Percentiles rank a stretch among this genome's conserved stretches.
Conservation (phyloP, 2,329 filamentous ascomycete genomes). For the Fusarium luffae region DNA sequence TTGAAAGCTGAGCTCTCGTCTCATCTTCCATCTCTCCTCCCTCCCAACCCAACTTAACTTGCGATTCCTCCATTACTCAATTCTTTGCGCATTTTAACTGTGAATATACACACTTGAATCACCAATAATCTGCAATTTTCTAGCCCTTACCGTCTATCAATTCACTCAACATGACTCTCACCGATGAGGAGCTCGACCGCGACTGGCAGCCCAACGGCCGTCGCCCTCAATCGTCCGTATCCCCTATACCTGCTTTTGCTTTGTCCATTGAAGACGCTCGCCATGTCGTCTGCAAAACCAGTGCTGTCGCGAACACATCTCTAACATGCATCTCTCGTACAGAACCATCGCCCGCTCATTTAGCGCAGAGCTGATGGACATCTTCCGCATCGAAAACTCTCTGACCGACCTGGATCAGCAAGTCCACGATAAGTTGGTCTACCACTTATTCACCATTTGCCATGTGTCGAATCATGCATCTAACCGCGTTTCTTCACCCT, state of each 20-base stretch:
- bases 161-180: conserved; percentile 49
- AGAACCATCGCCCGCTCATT: conserved; percentile 91
- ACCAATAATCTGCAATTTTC: background rate
- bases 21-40: background rate
- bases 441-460: conserved; percentile 14
- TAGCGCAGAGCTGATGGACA: conserved; percentile 84
- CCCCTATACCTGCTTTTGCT: conserved; percentile 63
- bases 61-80: background rate
- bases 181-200: conserved; percentile 77
- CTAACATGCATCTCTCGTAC: conserved; percentile 25
- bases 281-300: conserved; percentile 2
- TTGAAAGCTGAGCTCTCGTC: conserved; percentile 21
- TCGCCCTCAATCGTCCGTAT: conserved; percentile 84
- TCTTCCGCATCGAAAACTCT: conserved; percentile 87
- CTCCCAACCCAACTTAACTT: background rate
- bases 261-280: conserved; percentile 61
- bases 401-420: conserved; percentile 78
- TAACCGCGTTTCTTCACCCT: conserved; percentile 31
- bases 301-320: conserved; percentile 24
- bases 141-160: background rate
- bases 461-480: background rate
- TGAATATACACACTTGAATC: conserved; percentile 9
- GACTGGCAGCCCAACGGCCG: conserved; percentile 83
- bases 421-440: conserved; percentile 81
- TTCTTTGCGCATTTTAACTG: conserved; percentile 5